Base-by-base conservation (phyloP, 139 green algal species). In the Chlamydomonas applanata region DNA sequence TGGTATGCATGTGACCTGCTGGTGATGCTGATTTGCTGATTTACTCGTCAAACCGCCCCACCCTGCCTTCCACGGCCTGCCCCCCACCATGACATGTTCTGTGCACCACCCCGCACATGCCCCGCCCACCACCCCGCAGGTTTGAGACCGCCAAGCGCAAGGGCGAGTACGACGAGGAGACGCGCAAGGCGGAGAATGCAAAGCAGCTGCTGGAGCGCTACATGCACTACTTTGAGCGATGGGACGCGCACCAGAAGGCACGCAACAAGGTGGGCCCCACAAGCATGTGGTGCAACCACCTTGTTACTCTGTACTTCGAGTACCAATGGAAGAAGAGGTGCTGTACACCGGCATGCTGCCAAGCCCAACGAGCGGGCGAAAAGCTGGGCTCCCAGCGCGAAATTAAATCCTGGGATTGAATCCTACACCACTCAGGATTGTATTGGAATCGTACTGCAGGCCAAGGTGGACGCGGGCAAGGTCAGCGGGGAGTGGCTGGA, bases 161-260 rank as follows among this genome's bases (percentile, higher is more conserved):
- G 65, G 95, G 95, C 16, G 81, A 97, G 61, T 92, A 94, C 27
- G 88, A 98, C 65, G 93, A 95, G 68, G 91, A 94, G 49, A 73
- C 88, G 81, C 83, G 82, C 78, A 82, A 90, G 78, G 85, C 93
- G 2, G 87, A 96, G 61, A 92, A 91, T 30, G 95, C 95, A 29
- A 94, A 94, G 85, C 75, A 88, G 56, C 91, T 89, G 5, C 83
- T 99, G 69, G 89, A 97, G 88, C 90, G 93, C 34, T 97, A 96
- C 84, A 91, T 92, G 77, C 87, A 94, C 45, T 97, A 96, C 83
- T 91, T 93, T 75, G 88, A 89, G 66, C 82, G 93, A 34, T 97
- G 79, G 62, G 93, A 96, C 64, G 90, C 88, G 17, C 93, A 97
- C 83, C 87, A 90, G 85, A 97, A 87, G 63, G 80, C 77, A 60